Conservation (phyloP, 192 early-diverging fungal species). For the Backusella tuberculispora region DNA sequence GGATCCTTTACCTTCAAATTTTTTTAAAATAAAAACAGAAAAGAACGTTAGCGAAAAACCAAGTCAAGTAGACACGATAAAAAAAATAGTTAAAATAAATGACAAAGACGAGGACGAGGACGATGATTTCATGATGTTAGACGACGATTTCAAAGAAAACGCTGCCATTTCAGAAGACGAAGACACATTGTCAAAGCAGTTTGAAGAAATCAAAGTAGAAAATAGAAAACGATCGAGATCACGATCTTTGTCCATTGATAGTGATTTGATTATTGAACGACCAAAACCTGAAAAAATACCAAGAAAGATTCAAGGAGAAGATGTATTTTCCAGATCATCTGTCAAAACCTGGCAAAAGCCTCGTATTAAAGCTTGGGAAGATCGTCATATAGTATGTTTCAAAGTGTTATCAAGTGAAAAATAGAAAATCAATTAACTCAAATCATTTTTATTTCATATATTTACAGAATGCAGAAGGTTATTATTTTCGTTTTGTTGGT, state of each 20-base stretch:
- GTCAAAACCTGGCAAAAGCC: conserved; percentile 51
- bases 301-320: conserved; percentile 35
- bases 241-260: background rate
- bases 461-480: conserved; percentile 51
- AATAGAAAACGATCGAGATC: conserved; percentile 4
- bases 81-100: background rate
- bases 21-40: background rate
- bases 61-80: background rate
- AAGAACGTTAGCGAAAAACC: background rate
- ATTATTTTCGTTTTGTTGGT: conserved; percentile 62
- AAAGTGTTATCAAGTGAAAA: background rate
- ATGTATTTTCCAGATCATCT: conserved; percentile 46
- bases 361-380: conserved; percentile 57
- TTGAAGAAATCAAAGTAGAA: background rate
- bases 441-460: too few relatives aligned
- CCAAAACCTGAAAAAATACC: background rate
- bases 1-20: background rate
- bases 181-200: background rate
- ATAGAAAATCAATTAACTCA: background rate
- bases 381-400: background rate
- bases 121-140: background rate
- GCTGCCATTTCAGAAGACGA: background rate
- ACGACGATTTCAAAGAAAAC: background rate
- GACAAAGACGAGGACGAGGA: background rate
- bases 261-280: background rate